These are phyloP conservation scores for Phlyctochytrium bullatum DNA, from an alignment of 192 early-diverging fungal species.

Conservation along the genomic window DNA sequence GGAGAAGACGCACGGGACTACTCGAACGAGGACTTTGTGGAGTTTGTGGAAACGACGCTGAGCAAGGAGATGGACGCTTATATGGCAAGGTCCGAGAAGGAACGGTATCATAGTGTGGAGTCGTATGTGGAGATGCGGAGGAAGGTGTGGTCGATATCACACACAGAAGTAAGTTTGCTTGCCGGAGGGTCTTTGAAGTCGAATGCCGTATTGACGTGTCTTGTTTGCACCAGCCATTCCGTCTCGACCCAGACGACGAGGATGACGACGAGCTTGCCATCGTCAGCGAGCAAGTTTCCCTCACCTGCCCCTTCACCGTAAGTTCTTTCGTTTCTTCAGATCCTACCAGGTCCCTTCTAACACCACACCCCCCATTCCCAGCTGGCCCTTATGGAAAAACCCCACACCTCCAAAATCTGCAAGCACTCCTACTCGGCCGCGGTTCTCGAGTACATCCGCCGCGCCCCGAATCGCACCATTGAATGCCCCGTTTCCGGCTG, in stretches of 20 bases:
- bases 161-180: neutral
- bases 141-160: neutral
- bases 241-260: neutral
- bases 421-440: conserved; percentile 10
- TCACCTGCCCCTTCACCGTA: conserved; percentile 14
- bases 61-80: neutral
- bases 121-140: neutral
- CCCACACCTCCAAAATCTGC: conserved; percentile 11
- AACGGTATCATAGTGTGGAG: neutral
- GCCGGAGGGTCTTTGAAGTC: neutral
- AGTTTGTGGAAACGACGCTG: neutral
- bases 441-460: conserved; percentile 5
- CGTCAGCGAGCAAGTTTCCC: conserved; percentile 5
- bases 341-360: neutral
- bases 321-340: neutral
- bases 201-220: neutral
- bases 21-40: neutral
- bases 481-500: conserved; percentile 21
- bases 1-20: neutral
- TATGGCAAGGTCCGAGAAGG: neutral
- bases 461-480: neutral
- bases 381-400: neutral
- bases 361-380: neutral
- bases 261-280: conserved; percentile 17
- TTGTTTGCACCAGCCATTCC: neutral